Percentiles rank a stretch among this genome's conserved stretches.
Evolutionary conservation across 352 stramenopile genomes (phyloP).

Genomic region (Thalassiosira livingstoniorum): DNA sequence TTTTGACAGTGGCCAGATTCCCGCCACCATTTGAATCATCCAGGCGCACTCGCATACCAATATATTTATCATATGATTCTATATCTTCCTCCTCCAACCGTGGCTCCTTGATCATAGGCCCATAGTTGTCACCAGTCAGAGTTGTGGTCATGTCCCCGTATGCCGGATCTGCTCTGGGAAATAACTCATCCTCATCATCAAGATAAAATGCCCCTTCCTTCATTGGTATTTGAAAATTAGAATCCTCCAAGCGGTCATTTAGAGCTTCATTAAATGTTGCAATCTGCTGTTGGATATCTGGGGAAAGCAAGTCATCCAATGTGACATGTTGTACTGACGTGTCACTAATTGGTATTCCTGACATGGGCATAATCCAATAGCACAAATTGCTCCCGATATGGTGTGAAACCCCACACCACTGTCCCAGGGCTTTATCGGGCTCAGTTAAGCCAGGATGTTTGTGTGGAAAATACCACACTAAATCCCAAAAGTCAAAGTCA

Average conservation of each 20-base stretch:
- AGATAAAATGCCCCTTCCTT: neutral
- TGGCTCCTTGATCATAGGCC: neutral
- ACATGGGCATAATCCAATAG: slow-evolving; percentile 44
- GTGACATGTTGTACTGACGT: slow-evolving; percentile 41
- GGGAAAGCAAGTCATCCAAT: neutral
- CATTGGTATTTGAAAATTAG: slow-evolving; percentile 1
- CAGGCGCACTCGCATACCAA: neutral
- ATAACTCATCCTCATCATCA: neutral
- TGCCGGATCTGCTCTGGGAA: neutral
- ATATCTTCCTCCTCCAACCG: neutral
- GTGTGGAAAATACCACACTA: slow-evolving; percentile 41
- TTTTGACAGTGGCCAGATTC: slow-evolving; percentile 5
- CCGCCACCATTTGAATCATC: neutral
- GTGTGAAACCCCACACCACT: slow-evolving; percentile 34
- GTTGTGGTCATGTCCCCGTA: slow-evolving; percentile 4
- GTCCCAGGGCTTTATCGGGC: slow-evolving; percentile 7
- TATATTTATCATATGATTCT: neutral
- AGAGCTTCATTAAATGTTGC: neutral
- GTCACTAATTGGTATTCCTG: slow-evolving; percentile 21
- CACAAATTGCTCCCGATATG: slow-evolving; percentile 28
- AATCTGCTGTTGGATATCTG: neutral
- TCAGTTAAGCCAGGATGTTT: neutral
- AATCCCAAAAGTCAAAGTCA: slow-evolving; percentile 65
- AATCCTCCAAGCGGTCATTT: neutral
- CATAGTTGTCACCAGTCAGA: neutral